These are phyloP conservation scores for Cinnamomum micranthum DNA, from an alignment of 164 flowering plant species.

Conservation along the genomic window DNA sequence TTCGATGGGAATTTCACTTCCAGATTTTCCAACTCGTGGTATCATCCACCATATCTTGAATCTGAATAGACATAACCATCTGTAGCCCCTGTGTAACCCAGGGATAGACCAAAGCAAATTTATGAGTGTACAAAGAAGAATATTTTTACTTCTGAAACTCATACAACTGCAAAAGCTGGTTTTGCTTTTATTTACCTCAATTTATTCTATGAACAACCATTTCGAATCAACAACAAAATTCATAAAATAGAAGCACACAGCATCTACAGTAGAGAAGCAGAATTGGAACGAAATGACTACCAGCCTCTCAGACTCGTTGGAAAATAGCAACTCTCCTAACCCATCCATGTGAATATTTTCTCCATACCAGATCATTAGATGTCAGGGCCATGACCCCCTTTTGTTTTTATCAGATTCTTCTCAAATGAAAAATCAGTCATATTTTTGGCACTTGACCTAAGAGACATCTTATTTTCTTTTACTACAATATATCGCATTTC, in stretches of 20 bases:
- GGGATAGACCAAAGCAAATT: not conserved
- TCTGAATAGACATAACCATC: slow-evolving; percentile 50
- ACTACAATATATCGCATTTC: too few species aligned
- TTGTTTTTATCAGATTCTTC: too few species aligned
- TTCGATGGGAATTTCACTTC: slow-evolving; percentile 60
- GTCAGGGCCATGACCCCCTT: too few species aligned
- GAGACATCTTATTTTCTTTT: too few species aligned
- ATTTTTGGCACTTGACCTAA: too few species aligned
- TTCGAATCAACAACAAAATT: too few species aligned
- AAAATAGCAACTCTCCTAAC: too few species aligned
- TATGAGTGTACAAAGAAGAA: not conserved
- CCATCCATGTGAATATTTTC: too few species aligned
- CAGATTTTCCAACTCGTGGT: slow-evolving; percentile 50
- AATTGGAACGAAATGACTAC: too few species aligned
- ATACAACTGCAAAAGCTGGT: not conserved
- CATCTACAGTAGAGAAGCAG: not conserved
- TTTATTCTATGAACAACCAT: not conserved
- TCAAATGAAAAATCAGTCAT: too few species aligned
- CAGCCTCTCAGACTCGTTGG: too few species aligned
- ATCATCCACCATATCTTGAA: slow-evolving; percentile 89
- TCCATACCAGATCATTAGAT: too few species aligned
- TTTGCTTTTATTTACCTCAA: not conserved
- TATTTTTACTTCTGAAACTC: not conserved
- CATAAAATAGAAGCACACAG: not conserved
- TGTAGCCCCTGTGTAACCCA: slow-evolving; percentile 40